Base-by-base conservation (phyloP, 75 land plant genomes). In the Picea glauca region DNA sequence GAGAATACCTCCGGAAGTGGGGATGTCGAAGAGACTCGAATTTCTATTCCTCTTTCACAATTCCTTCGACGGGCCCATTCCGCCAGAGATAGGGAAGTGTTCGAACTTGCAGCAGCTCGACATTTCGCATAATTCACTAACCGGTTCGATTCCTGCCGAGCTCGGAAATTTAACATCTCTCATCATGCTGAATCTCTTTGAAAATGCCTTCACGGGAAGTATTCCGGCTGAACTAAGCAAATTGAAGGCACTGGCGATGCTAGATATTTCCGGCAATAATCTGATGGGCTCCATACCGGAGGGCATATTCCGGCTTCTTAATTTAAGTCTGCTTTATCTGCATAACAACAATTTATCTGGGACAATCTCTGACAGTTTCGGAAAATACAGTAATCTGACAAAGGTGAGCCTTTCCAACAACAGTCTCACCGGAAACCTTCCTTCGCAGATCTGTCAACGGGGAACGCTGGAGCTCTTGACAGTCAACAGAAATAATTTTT, bases 1-100 rank as follows among this genome's bases (percentile, higher is more conserved):
- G 17, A 1, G 21, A 17, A 75, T 84, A 9, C 88, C 83, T n/a
- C 60, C 75, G 0, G 77, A 87, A 33, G 35, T 87, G 50, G 76
- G 54, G 1, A 20, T 11, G 20, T 56, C 78, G 58, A 61, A 58
- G 21, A 50, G 80, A 2, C 77, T 83, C 17, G 77, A 74, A 32
- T 38, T 74, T 65, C 62, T 83, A 17, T 73, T 74, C 20, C 81
- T 83, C 2, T 64, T 74, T 15, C 20, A 35, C 26, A 83, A 83
- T 58, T 38, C 20, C 7, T 76, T 83, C 18, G 13, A 76, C 0
- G 84, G 83, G 18, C 46, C 30, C 13, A 15, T 84, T 12, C 78
- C 85, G 32, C 50, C 43, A 18, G 73, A 65, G 78, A 75, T 84
- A 9, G 85, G 78, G 14, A 43, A 75, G 9, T 65, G 79, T 33